A percentile compares a stretch with the other conserved stretches of the same genome.
These are phyloP conservation scores for Termitomyces titanicus DNA, from an alignment of 768 basidiomycete species.

Conservation along the genomic window DNA sequence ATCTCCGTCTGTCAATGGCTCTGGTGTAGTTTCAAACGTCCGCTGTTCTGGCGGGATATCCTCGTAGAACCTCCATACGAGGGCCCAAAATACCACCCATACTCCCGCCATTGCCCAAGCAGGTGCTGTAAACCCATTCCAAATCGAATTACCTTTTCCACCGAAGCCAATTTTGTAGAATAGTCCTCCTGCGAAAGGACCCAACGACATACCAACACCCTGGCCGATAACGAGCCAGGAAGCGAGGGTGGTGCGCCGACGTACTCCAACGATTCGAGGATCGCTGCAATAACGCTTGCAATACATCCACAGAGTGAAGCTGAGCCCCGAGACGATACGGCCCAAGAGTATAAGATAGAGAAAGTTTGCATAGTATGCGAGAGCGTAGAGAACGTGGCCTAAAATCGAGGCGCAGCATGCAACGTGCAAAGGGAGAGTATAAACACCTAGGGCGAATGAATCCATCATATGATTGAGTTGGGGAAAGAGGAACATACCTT, in stretches of 20 bases:
- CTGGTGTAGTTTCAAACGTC: neutral
- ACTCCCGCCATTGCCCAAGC: constrained; percentile 60
- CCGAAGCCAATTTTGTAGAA: constrained; percentile 58
- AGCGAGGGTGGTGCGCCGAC: constrained; percentile 58
- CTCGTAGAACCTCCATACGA: constrained; percentile 8
- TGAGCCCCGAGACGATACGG: constrained; percentile 59
- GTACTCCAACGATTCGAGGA: constrained; percentile 62
- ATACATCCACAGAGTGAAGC: constrained; percentile 66
- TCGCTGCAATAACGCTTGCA: constrained; percentile 68
- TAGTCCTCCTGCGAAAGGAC: constrained; percentile 61
- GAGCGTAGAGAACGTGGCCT: constrained; percentile 57
- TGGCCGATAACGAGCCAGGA: constrained; percentile 64
- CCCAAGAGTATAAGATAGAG: constrained; percentile 71
- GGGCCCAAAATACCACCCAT: constrained; percentile 51
- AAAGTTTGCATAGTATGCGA: constrained; percentile 55
- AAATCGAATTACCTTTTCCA: constrained; percentile 34
- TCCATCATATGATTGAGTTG: neutral
- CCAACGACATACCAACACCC: constrained; percentile 56
- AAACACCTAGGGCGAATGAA: constrained; percentile 38
- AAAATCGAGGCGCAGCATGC: constrained; percentile 49
- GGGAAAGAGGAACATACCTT: constrained; percentile 34
- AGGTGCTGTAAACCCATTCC: constrained; percentile 68
- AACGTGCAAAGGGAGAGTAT: constrained; percentile 50
- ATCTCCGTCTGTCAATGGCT: neutral
- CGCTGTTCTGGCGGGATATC: constrained; percentile 6